Base-by-base conservation (phyloP, 441 rosid species). In the Populus hybrid region DNA sequence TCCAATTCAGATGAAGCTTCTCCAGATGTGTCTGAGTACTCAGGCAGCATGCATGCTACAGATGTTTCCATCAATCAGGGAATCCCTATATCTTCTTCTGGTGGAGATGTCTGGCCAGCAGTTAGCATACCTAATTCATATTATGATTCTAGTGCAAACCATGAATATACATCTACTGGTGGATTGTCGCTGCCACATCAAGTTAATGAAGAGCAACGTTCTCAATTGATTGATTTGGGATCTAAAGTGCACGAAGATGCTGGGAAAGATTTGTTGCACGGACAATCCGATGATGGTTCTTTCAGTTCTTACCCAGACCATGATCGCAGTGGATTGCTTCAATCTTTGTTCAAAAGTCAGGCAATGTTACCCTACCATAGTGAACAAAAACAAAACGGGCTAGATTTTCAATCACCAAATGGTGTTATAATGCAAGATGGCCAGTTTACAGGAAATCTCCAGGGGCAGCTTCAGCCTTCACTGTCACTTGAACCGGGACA, bases 311-410 rank as follows among this genome's bases (percentile, higher is more conserved):
- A 86, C 85, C 87, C 90, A 74, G 86, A 80, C 83, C 92, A 86
- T 78, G 91, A 88, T 80, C 88, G 86, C 63, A 94, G 86, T 85
- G 98, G 94, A 80, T 84, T 94, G 71, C 98, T 96, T 76, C 99
- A 93, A 68, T 92, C 98, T 71, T 78, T 96, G 72, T 89, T 96
- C 83, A 91, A 89, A 81, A 88, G 89, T 67, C 95, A 89, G 83
- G 92, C 83, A 35, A 75, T 86, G 85, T 67, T 84, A 75, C 73
- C 87, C 34, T 89, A 83, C 77, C 82, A 76, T 73, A 83, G 82
- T 64, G 95, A 87, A 80, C 91, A 84, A 86, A 91, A 86, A 82
- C 88, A 78, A 80, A 76, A 74, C 28, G 87, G 87, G 72, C 42
- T 85, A 30, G 86, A 86, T 87, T 87, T 86, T 75, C 89, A 86